Percentiles rank a stretch among this genome's conserved stretches.
Evolutionary conservation across 163 green algal species (phyloP).

Genomic region (Chlorella variabilis): DNA sequence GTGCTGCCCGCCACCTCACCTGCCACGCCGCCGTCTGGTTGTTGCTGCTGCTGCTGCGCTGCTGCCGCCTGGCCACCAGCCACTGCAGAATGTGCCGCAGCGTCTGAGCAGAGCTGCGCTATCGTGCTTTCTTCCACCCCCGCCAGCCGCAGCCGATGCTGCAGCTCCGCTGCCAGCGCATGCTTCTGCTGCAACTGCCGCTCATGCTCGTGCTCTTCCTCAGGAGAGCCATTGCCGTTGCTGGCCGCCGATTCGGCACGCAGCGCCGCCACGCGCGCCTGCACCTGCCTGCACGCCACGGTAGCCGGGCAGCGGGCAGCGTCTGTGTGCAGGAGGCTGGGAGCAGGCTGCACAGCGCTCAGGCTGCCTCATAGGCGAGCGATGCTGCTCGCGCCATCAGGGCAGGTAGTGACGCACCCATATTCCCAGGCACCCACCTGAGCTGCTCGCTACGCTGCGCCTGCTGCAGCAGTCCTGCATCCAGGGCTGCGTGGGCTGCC

Average conservation of each 20-base stretch:
- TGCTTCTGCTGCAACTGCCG: not conserved
- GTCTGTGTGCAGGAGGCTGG: too few relatives aligned
- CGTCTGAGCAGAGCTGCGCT: conserved; percentile 10
- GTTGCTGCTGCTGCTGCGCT: not conserved
- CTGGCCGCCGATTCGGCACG: not conserved
- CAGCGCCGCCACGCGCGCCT: too few relatives aligned
- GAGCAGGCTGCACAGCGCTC: too few relatives aligned
- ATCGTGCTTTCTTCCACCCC: conserved; percentile 1
- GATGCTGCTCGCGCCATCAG: too few relatives aligned
- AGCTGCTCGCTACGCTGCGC: conserved; percentile 9
- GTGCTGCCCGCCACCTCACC: too few relatives aligned
- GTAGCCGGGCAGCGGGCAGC: too few relatives aligned
- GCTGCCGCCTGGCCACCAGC: not conserved
- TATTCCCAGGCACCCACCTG: too few relatives aligned
- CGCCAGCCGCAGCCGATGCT: not conserved
- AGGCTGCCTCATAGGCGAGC: too few relatives aligned
- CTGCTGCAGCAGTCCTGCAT: conserved; percentile 22
- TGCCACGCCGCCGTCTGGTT: too few relatives aligned
- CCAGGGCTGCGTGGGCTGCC: conserved; percentile 11
- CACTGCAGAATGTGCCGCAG: not conserved
- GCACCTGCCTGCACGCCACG: too few relatives aligned
- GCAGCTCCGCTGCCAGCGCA: conserved; percentile 17
- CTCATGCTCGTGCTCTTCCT: not conserved
- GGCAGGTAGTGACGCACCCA: too few relatives aligned
- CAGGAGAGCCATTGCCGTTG: not conserved